These are phyloP conservation scores for Fusarium aywerte DNA, from an alignment of 2,329 filamentous ascomycete genomes.

Conservation along the genomic window DNA sequence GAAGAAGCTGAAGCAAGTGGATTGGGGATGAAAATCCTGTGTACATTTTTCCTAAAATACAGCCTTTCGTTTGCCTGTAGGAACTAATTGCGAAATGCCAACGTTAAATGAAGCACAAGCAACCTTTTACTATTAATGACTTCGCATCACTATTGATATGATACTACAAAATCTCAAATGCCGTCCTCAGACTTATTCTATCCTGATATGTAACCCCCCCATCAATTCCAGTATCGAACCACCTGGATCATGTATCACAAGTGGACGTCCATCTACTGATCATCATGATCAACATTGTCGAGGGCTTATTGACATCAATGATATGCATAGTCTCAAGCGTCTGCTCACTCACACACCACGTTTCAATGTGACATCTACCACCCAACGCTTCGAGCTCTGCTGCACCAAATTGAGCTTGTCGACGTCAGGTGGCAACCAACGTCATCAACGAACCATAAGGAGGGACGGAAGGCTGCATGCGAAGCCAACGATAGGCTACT, in stretches of 20 bases:
- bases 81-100: conserved; percentile 49
- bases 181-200: background rate
- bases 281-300: background rate
- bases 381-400: background rate
- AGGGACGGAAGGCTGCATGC: conserved; percentile 1
- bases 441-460: conserved; percentile 25
- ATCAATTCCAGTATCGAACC: background rate
- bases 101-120: conserved; percentile 45
- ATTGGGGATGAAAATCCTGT: conserved; percentile 49
- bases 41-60: conserved; percentile 53
- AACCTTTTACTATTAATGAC: conserved; percentile 18
- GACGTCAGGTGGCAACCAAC: conserved; percentile 30
- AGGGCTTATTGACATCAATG: conserved; percentile 9
- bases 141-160: background rate
- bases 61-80: conserved; percentile 48
- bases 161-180: background rate
- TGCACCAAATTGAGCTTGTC: conserved; percentile 1
- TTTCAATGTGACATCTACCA: background rate
- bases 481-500: conserved; percentile 17
- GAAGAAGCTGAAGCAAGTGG: conserved; percentile 37
- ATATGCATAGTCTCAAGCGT: background rate
- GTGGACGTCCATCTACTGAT: background rate
- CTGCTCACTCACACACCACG: background rate
- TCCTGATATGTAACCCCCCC: background rate
- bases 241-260: background rate